A percentile compares a stretch with the other conserved stretches of the same genome.
Evolutionary conservation across 2,329 filamentous ascomycete genomes (phyloP).

Genomic region (Podosphaera aphanis): DNA sequence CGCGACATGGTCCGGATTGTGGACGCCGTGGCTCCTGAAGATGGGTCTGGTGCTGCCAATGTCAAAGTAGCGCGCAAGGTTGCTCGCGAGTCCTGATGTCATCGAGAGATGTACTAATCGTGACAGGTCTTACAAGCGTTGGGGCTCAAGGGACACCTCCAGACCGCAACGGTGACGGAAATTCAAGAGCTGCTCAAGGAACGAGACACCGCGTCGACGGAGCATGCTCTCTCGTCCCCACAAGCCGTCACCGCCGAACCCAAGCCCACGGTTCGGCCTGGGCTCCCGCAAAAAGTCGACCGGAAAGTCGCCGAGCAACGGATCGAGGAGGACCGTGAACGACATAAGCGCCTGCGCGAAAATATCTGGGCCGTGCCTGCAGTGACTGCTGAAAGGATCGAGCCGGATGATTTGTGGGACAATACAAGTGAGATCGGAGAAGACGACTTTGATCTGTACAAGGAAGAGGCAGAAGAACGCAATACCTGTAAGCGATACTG

Average conservation of each 20-base stretch:
- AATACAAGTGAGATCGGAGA: conserved; percentile 70
- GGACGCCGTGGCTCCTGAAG: conserved; percentile 70
- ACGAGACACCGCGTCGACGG: conserved; percentile 20
- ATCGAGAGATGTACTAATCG: not conserved
- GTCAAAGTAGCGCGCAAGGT: conserved; percentile 66
- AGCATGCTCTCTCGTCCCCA: conserved; percentile 6
- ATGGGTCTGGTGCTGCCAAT: conserved; percentile 75
- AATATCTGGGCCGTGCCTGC: conserved; percentile 74
- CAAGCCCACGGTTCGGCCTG: conserved; percentile 2
- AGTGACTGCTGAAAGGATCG: conserved; percentile 20
- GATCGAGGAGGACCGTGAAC: conserved; percentile 87
- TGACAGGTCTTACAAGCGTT: conserved; percentile 38
- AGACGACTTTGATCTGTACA: conserved; percentile 56
- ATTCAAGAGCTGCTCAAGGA: conserved; percentile 68
- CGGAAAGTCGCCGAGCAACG: conserved; percentile 83
- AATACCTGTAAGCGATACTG: conserved; percentile 8
- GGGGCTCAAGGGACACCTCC: conserved; percentile 46
- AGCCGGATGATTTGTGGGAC: conserved; percentile 66
- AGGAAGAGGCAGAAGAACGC: conserved; percentile 38
- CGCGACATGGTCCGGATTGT: conserved; percentile 79
- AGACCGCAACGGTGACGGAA: conserved; percentile 50
- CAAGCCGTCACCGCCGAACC: conserved; percentile 5
- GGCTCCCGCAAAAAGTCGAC: conserved; percentile 31
- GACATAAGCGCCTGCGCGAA: conserved; percentile 78
- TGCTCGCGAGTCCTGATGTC: not conserved